Percentiles rank a stretch among this genome's conserved stretches.
Evolutionary conservation across 192 early-diverging fungal species (phyloP).

Genomic region (Backusella mclennaniae): DNA sequence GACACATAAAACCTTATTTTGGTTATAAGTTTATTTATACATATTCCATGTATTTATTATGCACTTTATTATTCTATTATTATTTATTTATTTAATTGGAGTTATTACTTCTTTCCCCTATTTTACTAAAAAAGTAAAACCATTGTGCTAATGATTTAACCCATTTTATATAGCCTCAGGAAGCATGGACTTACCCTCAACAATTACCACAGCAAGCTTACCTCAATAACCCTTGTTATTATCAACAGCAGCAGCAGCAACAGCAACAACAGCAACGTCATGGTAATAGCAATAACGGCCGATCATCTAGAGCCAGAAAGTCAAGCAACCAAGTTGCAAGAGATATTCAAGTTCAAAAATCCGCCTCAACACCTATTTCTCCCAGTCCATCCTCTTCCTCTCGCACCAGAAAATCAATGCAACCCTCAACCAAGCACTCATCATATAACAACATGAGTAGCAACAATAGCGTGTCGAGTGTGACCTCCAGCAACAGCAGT

Average conservation of each 20-base stretch:
- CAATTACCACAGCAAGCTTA: neutral
- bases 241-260: conserved; percentile 2
- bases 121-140: conserved; percentile 5
- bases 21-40: conserved; percentile 5
- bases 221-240: conserved; percentile 6
- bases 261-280: neutral
- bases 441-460: neutral
- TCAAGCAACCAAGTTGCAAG: neutral
- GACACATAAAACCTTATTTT: neutral
- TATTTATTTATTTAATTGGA: neutral
- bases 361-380: conserved; percentile 1
- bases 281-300: neutral
- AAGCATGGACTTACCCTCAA: conserved; percentile 19
- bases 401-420: neutral
- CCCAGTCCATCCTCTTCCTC: neutral
- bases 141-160: neutral
- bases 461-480: neutral
- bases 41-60: conserved; percentile 3
- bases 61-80: neutral
- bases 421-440: neutral
- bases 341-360: neutral
- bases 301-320: neutral
- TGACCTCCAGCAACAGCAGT: neutral
- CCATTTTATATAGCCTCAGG: conserved; percentile 1
- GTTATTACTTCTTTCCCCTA: neutral